These are phyloP conservation scores for Fusarium sp. DNA, from an alignment of 2,329 filamentous ascomycete genomes.

Conservation along the genomic window DNA sequence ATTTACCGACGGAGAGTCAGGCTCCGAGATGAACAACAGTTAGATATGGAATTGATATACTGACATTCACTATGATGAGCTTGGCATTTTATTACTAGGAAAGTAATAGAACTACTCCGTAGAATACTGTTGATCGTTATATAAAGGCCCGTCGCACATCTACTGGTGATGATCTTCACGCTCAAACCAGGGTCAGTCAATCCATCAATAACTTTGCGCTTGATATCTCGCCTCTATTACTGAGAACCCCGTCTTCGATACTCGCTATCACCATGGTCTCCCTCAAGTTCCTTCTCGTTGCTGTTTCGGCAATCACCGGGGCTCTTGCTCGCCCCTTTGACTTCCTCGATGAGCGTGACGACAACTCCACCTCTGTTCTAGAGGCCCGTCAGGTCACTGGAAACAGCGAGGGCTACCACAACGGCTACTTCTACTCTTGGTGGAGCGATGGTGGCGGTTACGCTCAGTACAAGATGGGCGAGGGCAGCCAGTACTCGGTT, in stretches of 20 bases:
- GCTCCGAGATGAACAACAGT: neutral
- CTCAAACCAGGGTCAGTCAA: slow-evolving; percentile 3
- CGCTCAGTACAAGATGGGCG: slow-evolving; percentile 11
- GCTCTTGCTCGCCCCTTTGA: slow-evolving; percentile 26
- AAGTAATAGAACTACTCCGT: neutral
- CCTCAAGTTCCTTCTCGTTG: slow-evolving; percentile 18
- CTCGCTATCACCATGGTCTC: slow-evolving; percentile 4
- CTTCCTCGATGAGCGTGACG: slow-evolving; percentile 22
- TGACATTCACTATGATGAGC: neutral
- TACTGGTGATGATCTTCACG: too few species aligned
- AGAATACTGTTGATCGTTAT: neutral
- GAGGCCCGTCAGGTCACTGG: slow-evolving; percentile 21
- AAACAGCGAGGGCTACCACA: slow-evolving; percentile 14
- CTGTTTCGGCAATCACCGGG: slow-evolving; percentile 15
- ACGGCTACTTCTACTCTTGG: slow-evolving; percentile 34
- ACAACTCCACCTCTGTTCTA: slow-evolving; percentile 15
- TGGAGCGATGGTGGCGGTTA: slow-evolving; percentile 24
- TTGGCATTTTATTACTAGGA: neutral
- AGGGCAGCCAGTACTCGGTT: slow-evolving; percentile 14
- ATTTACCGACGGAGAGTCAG: neutral
- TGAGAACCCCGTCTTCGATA: accelerated
- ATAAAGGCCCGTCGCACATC: neutral
- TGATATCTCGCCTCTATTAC: neutral
- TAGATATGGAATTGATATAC: neutral
- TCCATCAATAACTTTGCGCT: neutral